Evolutionary conservation across 176 grass and related monocot species (phyloP).

Genomic region (Oryza brachyantha): DNA sequence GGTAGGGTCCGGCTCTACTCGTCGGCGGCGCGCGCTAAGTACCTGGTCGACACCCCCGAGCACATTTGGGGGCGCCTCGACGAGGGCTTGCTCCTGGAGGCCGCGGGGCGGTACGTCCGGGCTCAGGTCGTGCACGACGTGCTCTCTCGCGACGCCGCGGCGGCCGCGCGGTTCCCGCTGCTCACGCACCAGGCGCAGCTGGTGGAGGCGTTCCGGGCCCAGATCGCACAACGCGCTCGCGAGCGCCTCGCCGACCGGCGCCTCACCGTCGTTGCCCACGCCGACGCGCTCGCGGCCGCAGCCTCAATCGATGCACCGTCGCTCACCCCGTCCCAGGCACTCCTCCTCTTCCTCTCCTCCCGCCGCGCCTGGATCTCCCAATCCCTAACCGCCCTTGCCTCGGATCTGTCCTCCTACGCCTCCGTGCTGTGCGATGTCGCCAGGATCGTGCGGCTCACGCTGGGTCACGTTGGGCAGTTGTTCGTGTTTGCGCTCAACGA

Average conservation of each 20-base stretch:
- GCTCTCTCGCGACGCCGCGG: conserved; percentile 47
- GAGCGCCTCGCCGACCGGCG: conserved; percentile 74
- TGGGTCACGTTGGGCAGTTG: conserved; percentile 81
- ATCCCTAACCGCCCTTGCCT: conserved; percentile 39
- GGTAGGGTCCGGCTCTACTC: conserved; percentile 61
- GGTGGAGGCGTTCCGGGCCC: conserved; percentile 74
- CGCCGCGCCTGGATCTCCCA: conserved; percentile 85
- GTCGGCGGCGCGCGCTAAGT: conserved; percentile 76
- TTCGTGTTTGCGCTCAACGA: conserved; percentile 79
- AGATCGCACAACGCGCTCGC: conserved; percentile 81
- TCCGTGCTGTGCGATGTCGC: conserved; percentile 71
- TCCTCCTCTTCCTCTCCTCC: conserved; percentile 70
- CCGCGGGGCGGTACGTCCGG: conserved; percentile 76
- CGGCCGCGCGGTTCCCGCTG: conserved; percentile 68
- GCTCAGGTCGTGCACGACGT: conserved; percentile 69
- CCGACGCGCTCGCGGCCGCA: conserved; percentile 73
- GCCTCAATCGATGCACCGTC: conserved; percentile 63
- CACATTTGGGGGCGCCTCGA: conserved; percentile 98
- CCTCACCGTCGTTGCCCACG: conserved; percentile 60
- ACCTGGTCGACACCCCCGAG: conserved; percentile 96
- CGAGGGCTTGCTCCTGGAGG: conserved; percentile 84
- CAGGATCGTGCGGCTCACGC: conserved; percentile 59
- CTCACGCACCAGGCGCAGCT: conserved; percentile 91
- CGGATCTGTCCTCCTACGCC: conserved; percentile 58
- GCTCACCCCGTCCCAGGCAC: conserved; percentile 58